Conservation (phyloP, 1,139 yeast species). For the Blastobotrys proliferans region DNA sequence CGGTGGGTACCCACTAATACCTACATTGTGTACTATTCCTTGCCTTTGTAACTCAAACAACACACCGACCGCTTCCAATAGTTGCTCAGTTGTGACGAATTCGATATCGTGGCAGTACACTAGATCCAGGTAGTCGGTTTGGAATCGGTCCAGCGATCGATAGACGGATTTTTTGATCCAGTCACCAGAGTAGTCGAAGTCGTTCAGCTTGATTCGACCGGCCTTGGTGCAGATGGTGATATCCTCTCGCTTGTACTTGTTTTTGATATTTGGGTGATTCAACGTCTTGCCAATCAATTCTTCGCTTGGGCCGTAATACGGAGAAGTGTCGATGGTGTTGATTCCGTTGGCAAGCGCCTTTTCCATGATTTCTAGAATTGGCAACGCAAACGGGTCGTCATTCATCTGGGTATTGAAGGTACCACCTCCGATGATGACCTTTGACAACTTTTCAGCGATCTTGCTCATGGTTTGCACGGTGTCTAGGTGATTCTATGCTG, state of each 20-base stretch:
- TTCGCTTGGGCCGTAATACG: conserved; percentile 90
- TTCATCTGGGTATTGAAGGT: conserved; percentile 75
- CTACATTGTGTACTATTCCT: conserved; percentile 62
- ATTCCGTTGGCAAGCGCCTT: conserved; percentile 63
- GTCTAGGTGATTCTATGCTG: no score
- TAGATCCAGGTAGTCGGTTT: conserved; percentile 65
- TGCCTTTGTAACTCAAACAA: conserved; percentile 54
- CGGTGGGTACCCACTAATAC: conserved; percentile 85
- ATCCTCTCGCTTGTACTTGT: conserved; percentile 51
- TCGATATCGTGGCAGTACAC: conserved; percentile 87
- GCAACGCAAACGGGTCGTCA: conserved; percentile 55
- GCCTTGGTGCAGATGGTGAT: conserved; percentile 80
- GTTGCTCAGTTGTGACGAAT: conserved; percentile 54
- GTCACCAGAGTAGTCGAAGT: conserved; percentile 66
- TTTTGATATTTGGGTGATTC: conserved; percentile 33
- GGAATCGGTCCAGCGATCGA: conserved; percentile 61
- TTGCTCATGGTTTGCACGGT: not conserved
- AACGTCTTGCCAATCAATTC: conserved; percentile 67
- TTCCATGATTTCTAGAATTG: conserved; percentile 52
- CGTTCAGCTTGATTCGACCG: conserved; percentile 64
- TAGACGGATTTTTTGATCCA: conserved; percentile 57
- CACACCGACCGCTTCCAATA: conserved; percentile 60
- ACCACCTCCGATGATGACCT: conserved; percentile 80
- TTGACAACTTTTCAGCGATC: conserved; percentile 37
- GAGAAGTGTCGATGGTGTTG: conserved; percentile 81